Percentiles rank a stretch among this genome's conserved stretches.
phyloP scores from a whole-genome alignment of 2,329 filamentous ascomycete species.

The Neurospora sp. region DNA sequence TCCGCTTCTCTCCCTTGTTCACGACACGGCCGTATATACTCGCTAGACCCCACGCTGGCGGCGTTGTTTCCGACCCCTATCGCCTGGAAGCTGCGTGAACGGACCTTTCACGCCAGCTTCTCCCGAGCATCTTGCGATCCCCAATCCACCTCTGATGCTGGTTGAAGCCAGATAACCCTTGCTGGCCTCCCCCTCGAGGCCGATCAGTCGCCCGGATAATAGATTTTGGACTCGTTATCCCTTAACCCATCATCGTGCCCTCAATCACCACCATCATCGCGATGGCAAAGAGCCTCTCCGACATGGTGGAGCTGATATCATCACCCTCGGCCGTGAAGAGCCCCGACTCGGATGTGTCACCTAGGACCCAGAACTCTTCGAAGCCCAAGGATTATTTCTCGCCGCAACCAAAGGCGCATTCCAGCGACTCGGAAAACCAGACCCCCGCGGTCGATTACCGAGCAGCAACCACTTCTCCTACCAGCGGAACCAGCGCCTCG shows the following conservation, averaged over 20 bases:
- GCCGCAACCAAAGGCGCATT: constrained; percentile 2
- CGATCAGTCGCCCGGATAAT: constrained; percentile 28
- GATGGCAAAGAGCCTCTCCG: constrained; percentile 12
- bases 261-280: constrained; percentile 6
- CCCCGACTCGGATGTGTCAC: constrained; percentile 34
- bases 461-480: neutral
- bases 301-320: constrained; percentile 12
- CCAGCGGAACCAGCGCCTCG: constrained; percentile 6
- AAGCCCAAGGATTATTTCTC: constrained; percentile 19
- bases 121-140: constrained; percentile 1
- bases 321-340: constrained; percentile 18
- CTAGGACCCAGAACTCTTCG: constrained; percentile 23
- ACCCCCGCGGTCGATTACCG: neutral
- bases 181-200: constrained; percentile 33
- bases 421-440: constrained; percentile 1
- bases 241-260: neutral
- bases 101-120: neutral
- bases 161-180: constrained; percentile 27
- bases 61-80: neutral
- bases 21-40: neutral
- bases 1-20: neutral
- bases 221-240: constrained; percentile 4
- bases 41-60: neutral
- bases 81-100: neutral
- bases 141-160: constrained; percentile 24